Base-by-base conservation (phyloP, 805 yeast genomes). In the Teunomyces cretensis region DNA sequence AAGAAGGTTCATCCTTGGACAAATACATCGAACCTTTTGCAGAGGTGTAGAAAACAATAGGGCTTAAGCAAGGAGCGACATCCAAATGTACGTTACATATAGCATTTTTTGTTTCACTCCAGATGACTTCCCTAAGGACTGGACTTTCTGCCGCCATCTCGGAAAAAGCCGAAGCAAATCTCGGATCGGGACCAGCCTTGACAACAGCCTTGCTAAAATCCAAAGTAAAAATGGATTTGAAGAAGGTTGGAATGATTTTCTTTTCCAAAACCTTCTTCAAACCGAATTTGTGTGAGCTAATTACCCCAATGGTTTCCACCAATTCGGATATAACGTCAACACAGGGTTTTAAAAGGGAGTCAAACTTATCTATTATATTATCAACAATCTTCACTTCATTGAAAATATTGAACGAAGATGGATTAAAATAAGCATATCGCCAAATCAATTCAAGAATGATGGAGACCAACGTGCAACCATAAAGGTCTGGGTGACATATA, bases 141-240 rank as follows among this genome's bases (percentile, higher is more conserved):
- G 95, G 88, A 57, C 86, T 88, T 57, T 91, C 96, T 56, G 96
- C 76, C 2, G 87, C 82, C 39, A 90, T 64, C 53, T 88, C 95
- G 58, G 89, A 96, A 53, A 89, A 73, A 0, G 84, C 75, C 22
- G 77, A 69, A 1, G 95, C 96, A 13, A 88, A 58, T 8, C 12
- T 8, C 3, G 4, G 17, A 2, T 8, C 9, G 22, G 73, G 73
- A 42, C 81, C 87, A 1, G 61, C 48, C 15, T 53, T 54, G 2
- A 80, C 72, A 43, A 87, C 57, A 14, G 76, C 80, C 49, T 76
- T 78, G 5, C 88, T 81, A 49, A 72, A 68, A 4, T 72, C 70
- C 1, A 71, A 61, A 37, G 75, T 64, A 37, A 68, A 67, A 52
- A 88, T 80, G 1, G 80, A 65, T 12, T 51, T 67, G 67, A 79